Evolutionary conservation across 345 rosid genomes (phyloP), one percentile per base, ranked within the genome.

Genomic region (Camelina laxa): DNA sequence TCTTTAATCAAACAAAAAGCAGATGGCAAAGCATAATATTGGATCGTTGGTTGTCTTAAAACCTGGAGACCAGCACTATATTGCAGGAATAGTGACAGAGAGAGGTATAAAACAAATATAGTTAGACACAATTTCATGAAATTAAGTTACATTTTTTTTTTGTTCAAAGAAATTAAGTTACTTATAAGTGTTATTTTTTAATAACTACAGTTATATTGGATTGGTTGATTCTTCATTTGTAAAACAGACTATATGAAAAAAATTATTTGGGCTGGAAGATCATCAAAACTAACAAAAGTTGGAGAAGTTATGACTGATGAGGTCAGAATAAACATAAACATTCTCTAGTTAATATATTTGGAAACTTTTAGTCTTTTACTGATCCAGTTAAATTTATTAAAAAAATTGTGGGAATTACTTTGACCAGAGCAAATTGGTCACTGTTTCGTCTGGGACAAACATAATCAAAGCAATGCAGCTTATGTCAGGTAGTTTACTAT

Each of bases 1-100:
- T 33, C 2, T 2, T 69, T 21, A 6, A 38, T 50, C n/a, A 49
- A 60, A 55, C 44, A 41, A 44, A 51, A 69, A 70, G 81, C 90
- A 91, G 97, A 91, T 93, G 97, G 94, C 98, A 13, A 70, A 81
- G 58, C 87, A 89, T 75, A 87, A 93, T 58, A 86, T 93, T 27
- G 98, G 98, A 73, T 93, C 98, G 15, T 60, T 91, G 74, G 89
- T 89, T 12, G 97, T 93, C n/a, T 84, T 91, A 65, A 89, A 84
- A 84, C 92, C 96, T 12, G 97, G 94, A 66, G 84, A 88, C 24
- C 76, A 85, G 60, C 88, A 80, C 51, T 70, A 76, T 22, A 82
- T 91, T 44, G 97, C 96, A 41, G 98, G 97, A 72, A 93, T 93
- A 77, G 75, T 91, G 67, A 93, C 97, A 51, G 96, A 91, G 81